phyloP scores from a whole-genome alignment of 257 asterid species.

The Striga asiatica region DNA sequence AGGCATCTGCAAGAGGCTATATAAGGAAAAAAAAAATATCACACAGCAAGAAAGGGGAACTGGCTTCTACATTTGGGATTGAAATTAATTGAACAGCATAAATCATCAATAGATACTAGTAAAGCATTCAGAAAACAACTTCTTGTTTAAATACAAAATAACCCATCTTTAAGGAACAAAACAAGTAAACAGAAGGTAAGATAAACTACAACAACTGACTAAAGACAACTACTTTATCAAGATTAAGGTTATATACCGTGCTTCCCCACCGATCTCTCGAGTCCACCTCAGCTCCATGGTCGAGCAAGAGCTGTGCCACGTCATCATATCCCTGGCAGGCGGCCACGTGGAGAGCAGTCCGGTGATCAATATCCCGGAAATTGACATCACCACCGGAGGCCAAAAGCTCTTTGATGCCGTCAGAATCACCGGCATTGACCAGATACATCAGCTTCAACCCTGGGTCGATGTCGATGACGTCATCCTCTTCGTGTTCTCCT shows the following conservation, averaged over 20 bases:
- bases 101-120: not conserved
- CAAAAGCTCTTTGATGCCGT: conserved; percentile 71
- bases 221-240: not conserved
- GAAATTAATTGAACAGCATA: not conserved
- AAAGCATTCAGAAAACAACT: not conserved
- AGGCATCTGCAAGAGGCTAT: conserved; percentile 90
- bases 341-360: conserved; percentile 89
- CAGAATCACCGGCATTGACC: conserved; percentile 78
- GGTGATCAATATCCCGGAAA: conserved; percentile 74
- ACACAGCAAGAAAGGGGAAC: too few species aligned
- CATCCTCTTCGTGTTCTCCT: conserved; percentile 39
- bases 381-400: conserved; percentile 59
- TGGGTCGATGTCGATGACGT: conserved; percentile 49
- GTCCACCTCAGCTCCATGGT: conserved; percentile 51
- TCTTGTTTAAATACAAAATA: not conserved
- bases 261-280: conserved; percentile 92
- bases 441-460: conserved; percentile 76
- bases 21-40: too few species aligned
- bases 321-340: conserved; percentile 91
- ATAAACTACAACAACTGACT: too few species aligned
- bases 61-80: not conserved
- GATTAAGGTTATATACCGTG: conserved; percentile 49
- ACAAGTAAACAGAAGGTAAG: not conserved
- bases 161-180: not conserved
- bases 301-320: conserved; percentile 50